Conservation (phyloP, 768 basidiomycete genomes). For the Cystoderma amianthinum region DNA sequence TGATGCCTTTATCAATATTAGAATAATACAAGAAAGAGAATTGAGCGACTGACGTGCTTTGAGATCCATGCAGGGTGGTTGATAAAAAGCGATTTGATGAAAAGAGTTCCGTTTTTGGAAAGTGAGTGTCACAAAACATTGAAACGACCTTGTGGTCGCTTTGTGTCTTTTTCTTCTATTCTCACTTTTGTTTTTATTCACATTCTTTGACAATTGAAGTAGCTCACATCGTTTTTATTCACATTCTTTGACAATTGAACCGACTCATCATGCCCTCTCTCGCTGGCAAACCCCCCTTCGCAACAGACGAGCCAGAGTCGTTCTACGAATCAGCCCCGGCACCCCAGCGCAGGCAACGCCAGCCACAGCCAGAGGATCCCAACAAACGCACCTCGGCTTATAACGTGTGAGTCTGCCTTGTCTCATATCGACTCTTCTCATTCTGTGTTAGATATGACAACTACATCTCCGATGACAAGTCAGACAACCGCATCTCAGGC, state of each 20-base stretch:
- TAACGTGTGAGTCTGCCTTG: slow-evolving; percentile 48
- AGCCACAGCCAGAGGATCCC: slow-evolving; percentile 39
- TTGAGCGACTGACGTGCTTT: too few species aligned
- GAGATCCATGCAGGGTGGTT: too few species aligned
- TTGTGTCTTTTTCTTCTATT: too few species aligned
- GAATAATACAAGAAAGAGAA: too few species aligned
- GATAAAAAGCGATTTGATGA: too few species aligned
- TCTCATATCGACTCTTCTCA: too few species aligned
- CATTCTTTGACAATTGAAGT: not conserved
- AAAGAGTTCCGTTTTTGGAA: too few species aligned
- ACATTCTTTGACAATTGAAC: not conserved
- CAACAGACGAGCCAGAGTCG: slow-evolving; percentile 61
- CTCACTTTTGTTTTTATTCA: slow-evolving; percentile 6
- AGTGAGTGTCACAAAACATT: too few species aligned
- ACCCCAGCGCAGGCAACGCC: slow-evolving; percentile 34
- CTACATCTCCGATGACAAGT: slow-evolving; percentile 34
- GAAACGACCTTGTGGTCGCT: too few species aligned
- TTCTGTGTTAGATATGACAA: slow-evolving; percentile 48
- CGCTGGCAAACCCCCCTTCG: slow-evolving; percentile 60
- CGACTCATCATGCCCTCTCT: slow-evolving; percentile 32
- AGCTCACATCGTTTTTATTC: slow-evolving; percentile 3
- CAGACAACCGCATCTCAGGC: slow-evolving; percentile 41
- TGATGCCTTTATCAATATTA: too few species aligned
- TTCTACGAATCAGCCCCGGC: slow-evolving; percentile 42
- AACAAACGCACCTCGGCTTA: slow-evolving; percentile 57